These are phyloP conservation scores for Rhizophlyctis rosea DNA, from an alignment of 192 early-diverging fungal species.

Conservation along the genomic window DNA sequence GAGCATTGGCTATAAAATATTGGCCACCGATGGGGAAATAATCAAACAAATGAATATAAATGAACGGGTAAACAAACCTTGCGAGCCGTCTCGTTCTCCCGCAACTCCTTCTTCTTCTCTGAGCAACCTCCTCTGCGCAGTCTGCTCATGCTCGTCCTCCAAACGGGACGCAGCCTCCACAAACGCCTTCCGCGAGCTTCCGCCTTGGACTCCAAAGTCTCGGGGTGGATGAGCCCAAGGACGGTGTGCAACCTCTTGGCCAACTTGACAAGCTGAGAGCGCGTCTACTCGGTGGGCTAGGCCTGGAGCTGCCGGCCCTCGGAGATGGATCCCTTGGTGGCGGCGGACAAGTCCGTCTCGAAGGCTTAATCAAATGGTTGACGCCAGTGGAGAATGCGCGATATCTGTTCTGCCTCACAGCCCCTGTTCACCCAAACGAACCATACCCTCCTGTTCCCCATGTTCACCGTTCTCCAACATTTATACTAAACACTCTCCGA, in stretches of 20 bases:
- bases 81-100: conserved; percentile 43
- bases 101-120: conserved; percentile 90
- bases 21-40: too few relatives aligned
- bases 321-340: conserved; percentile 70
- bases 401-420: conserved; percentile 62
- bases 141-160: conserved; percentile 77
- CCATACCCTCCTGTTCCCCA: conserved; percentile 63
- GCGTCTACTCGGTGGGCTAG: conserved; percentile 85
- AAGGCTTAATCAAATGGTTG: conserved; percentile 89
- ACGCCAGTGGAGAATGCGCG: conserved; percentile 93
- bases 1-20: too few relatives aligned
- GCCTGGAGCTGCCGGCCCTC: conserved; percentile 61
- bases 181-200: conserved; percentile 65
- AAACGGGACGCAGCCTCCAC: conserved; percentile 67
- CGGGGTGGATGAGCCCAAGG: conserved; percentile 80
- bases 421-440: conserved; percentile 81
- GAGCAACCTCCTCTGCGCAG: conserved; percentile 73
- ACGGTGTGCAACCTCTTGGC: conserved; percentile 82
- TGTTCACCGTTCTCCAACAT: conserved; percentile 30
- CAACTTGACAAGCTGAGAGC: conserved; percentile 83
- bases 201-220: conserved; percentile 61
- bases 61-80: conserved; percentile 14
- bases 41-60: conserved; percentile 3
- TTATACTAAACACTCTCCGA: conserved; percentile 70
- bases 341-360: conserved; percentile 83